These are phyloP conservation scores for Terfezia boudieri DNA, from an alignment of 495 filamentous ascomycete species.

Conservation along the genomic window DNA sequence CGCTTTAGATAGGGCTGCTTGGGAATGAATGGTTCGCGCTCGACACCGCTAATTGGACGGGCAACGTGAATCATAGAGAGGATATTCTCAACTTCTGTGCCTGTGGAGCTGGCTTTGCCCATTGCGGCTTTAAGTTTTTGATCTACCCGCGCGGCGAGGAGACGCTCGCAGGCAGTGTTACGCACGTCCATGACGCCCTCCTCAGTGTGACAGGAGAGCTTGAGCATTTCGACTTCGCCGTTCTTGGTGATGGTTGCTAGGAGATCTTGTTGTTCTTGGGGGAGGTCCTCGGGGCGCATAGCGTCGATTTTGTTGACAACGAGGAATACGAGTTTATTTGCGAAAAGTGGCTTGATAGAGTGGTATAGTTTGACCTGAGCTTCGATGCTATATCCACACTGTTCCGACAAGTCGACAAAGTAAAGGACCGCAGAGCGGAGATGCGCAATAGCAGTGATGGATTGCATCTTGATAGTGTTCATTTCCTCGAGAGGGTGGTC, in stretches of 20 bases:
- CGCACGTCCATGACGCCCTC: constrained; percentile 88
- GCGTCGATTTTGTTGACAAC: constrained; percentile 98
- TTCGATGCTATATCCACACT: constrained; percentile 83
- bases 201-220: constrained; percentile 80
- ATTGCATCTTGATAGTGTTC: constrained; percentile 99
- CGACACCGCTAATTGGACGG: constrained; percentile 57
- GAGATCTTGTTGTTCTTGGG: constrained; percentile 52
- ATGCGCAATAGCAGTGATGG: constrained; percentile 92
- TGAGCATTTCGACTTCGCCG: constrained; percentile 71
- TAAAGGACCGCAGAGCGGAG: constrained; percentile 82
- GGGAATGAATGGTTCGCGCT: constrained; percentile 68
- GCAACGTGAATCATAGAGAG: constrained; percentile 90
- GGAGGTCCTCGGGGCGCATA: constrained; percentile 65
- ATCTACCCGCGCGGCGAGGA: constrained; percentile 76
- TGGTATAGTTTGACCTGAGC: constrained; percentile 86
- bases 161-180: constrained; percentile 78
- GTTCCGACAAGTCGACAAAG: constrained; percentile 95
- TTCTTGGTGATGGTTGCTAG: constrained; percentile 61
- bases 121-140: constrained; percentile 77
- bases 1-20: constrained; percentile 51
- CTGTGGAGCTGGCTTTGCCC: constrained; percentile 32
- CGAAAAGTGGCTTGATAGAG: constrained; percentile 86
- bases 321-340: constrained; percentile 89
- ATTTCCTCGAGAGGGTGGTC: constrained; percentile 98
- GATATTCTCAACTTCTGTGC: constrained; percentile 44